These are phyloP conservation scores for Diutina mesorugosa DNA, from an alignment of 1,139 yeast species.

Conservation along the genomic window DNA sequence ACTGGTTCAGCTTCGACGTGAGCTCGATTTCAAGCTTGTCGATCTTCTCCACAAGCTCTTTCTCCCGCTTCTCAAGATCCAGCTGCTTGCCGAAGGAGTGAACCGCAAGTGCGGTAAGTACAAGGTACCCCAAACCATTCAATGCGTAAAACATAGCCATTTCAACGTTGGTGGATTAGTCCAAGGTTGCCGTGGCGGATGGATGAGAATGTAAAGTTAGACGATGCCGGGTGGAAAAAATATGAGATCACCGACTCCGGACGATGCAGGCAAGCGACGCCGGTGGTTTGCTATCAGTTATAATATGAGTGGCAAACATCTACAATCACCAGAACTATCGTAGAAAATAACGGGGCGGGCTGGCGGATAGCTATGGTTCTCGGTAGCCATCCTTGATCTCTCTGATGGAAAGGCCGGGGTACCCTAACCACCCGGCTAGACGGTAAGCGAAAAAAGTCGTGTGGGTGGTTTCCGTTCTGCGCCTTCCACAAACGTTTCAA, in stretches of 20 bases:
- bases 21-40: slow-evolving; percentile 3
- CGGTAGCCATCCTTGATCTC: background rate
- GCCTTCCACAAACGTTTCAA: background rate
- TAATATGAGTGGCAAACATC: background rate
- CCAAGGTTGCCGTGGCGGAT: background rate
- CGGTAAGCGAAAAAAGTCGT: background rate
- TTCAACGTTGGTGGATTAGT: background rate
- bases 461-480: background rate
- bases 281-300: background rate
- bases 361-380: background rate
- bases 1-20: slow-evolving; percentile 3
- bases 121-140: background rate
- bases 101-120: background rate
- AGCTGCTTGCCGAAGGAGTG: background rate
- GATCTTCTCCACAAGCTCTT: slow-evolving; percentile 3
- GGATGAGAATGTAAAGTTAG: background rate
- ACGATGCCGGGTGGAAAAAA: background rate
- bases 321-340: background rate
- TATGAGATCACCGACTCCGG: background rate
- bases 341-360: too few species aligned
- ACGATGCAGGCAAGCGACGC: background rate
- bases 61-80: background rate
- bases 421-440: background rate
- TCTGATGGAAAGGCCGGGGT: background rate
- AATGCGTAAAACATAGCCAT: background rate